A percentile compares a stretch with the other conserved stretches of the same genome.
Evolutionary conservation across 768 basidiomycete species (phyloP).

Genomic region (Pulveroboletus sp.): DNA sequence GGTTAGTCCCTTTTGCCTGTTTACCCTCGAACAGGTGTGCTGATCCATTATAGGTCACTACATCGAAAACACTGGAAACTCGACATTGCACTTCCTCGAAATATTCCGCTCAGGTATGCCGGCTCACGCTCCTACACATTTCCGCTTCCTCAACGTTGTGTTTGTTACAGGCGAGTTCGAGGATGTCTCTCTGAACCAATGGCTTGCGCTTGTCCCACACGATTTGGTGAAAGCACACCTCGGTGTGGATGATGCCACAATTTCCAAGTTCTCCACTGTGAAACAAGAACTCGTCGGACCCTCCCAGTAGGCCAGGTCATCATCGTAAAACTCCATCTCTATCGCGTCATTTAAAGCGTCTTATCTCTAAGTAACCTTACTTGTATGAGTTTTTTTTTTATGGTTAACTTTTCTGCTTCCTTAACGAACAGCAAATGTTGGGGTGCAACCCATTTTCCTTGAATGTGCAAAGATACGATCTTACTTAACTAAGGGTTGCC

Average conservation of each 20-base stretch:
- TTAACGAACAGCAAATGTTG: not conserved
- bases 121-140: not conserved
- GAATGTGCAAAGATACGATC: too few species aligned
- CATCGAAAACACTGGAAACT: constrained; percentile 63
- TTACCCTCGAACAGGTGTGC: not conserved
- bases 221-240: constrained; percentile 61
- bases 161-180: constrained; percentile 41
- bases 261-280: constrained; percentile 47
- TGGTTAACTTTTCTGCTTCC: not conserved
- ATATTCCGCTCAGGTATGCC: constrained; percentile 53
- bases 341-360: not conserved
- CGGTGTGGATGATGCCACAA: constrained; percentile 48
- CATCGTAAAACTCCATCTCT: not conserved
- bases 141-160: not conserved
- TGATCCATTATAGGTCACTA: constrained; percentile 50
- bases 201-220: constrained; percentile 61
- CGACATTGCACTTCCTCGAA: constrained; percentile 56
- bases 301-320: not conserved
- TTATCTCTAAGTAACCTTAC: constrained; percentile 1
- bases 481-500: not conserved
- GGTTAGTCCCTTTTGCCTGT: constrained; percentile 8
- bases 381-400: constrained; percentile 15
- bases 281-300: constrained; percentile 48
- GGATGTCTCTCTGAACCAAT: constrained; percentile 57
- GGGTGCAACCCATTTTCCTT: not conserved